Percentiles rank a stretch among this genome's conserved stretches.
phyloP scores from a whole-genome alignment of 148 eudicot species.

The Fallopia convolvulus region DNA sequence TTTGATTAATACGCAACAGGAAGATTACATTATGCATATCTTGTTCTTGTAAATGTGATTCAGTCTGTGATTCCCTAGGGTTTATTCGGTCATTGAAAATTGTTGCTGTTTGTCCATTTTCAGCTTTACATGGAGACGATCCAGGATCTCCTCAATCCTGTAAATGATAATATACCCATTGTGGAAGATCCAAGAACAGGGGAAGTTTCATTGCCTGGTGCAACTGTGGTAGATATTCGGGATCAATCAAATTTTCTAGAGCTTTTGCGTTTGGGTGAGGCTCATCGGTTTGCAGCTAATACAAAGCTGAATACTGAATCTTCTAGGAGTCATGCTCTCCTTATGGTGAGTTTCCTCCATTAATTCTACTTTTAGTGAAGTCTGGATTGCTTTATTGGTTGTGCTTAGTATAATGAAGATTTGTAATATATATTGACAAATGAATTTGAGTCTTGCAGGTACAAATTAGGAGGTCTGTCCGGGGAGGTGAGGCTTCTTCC shows the following conservation, averaged over 20 bases:
- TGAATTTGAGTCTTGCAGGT: constrained; percentile 34
- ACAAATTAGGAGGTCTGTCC: constrained; percentile 68
- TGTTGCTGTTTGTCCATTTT: constrained; percentile 13
- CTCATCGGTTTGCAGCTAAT: constrained; percentile 86
- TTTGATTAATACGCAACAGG: background rate
- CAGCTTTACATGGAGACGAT: constrained; percentile 96
- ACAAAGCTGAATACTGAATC: constrained; percentile 94
- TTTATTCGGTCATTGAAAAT: background rate
- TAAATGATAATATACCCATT: constrained; percentile 86
- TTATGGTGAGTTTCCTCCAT: constrained; percentile 47
- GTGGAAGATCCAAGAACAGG: constrained; percentile 86
- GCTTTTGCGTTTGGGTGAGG: constrained; percentile 73
- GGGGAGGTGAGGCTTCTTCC: constrained; percentile 58
- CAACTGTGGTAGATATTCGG: constrained; percentile 65
- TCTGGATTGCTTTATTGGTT: background rate
- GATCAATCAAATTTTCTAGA: constrained; percentile 66
- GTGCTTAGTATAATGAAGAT: background rate
- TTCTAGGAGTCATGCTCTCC: constrained; percentile 90
- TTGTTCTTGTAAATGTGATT: background rate
- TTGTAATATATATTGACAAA: background rate
- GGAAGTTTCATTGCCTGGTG: constrained; percentile 88
- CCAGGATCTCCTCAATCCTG: constrained; percentile 85
- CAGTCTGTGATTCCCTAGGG: background rate
- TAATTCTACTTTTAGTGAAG: background rate
- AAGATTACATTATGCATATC: background rate